Evolutionary conservation across 305 asterid genomes (phyloP), one percentile per base, ranked within the genome.

Genomic region (Ilex paraguariensis): DNA sequence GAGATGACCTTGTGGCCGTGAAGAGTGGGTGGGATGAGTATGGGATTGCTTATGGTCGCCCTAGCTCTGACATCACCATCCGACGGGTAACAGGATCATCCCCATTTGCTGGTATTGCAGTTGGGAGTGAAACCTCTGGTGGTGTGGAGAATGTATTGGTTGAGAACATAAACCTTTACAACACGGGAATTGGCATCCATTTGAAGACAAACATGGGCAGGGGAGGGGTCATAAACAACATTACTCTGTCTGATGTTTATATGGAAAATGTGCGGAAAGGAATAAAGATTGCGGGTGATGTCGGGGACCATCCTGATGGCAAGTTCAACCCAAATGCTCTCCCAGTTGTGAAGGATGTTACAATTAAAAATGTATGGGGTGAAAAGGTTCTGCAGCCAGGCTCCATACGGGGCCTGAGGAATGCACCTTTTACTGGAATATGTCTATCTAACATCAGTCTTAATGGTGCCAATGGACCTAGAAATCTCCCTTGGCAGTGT

Each of bases 11-110:
- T 15, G 84, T 93, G 28, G 94, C 98, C 1, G 81, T 93, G 63
- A 93, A 93, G 79, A 90, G 97, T 49, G 98, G 97, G 9, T 93
- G 98, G 98, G 98, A 93, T 12, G 87, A 93, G 63, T 93, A 90
- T 14, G 97, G 97, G 6, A 93, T 86, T 42, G 78, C 96, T 33
- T 93, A 81, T 30, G 79, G 77, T 62, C 97, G 90, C 42, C 88
- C 98, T 6, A 84, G 96, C 68, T 83, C 75, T 32, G 79, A 65
- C 57, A 90, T 93, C 70, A 93, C 96, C 67, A 83, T 93, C 64
- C 70, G 99, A 52, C 79, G 97, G 16, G 54, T 93, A 28, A 86
- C 82, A 1, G 97, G 96, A 5, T 90, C 96, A 10, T 81, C 97
- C 0, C 95, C 95, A 10, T 93, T 80, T 54, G 90, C 95, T 2